phyloP scores from a whole-genome alignment of 495 filamentous ascomycete species.

The Evernia prunastri region DNA sequence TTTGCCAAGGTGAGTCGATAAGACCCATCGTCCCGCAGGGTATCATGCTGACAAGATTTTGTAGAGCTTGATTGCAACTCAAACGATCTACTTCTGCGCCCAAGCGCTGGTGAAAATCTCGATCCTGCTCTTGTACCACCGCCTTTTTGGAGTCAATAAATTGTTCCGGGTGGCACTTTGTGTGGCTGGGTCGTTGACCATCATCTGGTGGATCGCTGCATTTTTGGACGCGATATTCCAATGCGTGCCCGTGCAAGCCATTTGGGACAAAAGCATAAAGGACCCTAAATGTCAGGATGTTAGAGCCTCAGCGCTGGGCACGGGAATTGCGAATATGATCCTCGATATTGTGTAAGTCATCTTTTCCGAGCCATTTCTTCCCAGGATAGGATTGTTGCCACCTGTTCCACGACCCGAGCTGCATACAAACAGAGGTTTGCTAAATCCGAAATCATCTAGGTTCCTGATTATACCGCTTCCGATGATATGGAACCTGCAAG shows the following conservation, averaged over 20 bases:
- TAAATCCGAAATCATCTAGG: too few relatives aligned
- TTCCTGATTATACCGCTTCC: slow-evolving; percentile 39
- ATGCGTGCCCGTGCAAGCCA: slow-evolving; percentile 37
- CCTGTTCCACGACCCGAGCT: too few relatives aligned
- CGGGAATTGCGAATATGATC: slow-evolving; percentile 40
- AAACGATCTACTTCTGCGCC: slow-evolving; percentile 42
- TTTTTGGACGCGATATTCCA: slow-evolving; percentile 38
- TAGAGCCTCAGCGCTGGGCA: slow-evolving; percentile 37
- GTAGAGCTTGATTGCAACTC: slow-evolving; percentile 42
- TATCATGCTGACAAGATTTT: background rate
- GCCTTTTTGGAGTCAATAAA: slow-evolving; percentile 36
- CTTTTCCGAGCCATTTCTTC: too few relatives aligned
- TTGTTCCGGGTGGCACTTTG: slow-evolving; percentile 34
- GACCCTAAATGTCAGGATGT: slow-evolving; percentile 36
- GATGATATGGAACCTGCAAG: slow-evolving; percentile 43
- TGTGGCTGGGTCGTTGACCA: slow-evolving; percentile 34
- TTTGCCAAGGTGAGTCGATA: background rate
- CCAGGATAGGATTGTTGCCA: too few relatives aligned
- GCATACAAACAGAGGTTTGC: too few relatives aligned
- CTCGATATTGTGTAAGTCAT: slow-evolving; percentile 42
- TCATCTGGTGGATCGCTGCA: slow-evolving; percentile 34
- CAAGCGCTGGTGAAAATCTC: slow-evolving; percentile 40
- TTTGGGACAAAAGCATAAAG: slow-evolving; percentile 37
- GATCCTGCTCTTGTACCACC: slow-evolving; percentile 43
- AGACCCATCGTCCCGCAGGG: too few relatives aligned